Conservation (phyloP, 768 basidiomycete genomes). For the Termitomyces sp. region DNA sequence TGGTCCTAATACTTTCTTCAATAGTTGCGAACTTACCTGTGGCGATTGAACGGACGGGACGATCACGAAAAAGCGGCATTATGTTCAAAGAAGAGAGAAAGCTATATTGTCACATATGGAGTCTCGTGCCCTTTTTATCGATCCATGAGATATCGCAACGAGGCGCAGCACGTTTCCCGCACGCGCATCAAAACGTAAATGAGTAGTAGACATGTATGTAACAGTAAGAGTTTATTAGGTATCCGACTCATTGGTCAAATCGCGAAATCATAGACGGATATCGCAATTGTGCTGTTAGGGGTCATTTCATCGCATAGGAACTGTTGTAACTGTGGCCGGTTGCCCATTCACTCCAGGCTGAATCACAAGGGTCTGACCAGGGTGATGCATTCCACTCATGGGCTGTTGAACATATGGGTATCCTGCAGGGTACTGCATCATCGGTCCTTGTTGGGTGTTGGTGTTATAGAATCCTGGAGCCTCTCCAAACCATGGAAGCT, state of each 20-base stretch:
- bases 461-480: slow-evolving; percentile 61
- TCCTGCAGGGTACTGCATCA: slow-evolving; percentile 27
- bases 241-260: neutral
- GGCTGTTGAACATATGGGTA: slow-evolving; percentile 36
- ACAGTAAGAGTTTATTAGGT: neutral
- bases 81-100: slow-evolving; percentile 5
- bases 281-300: neutral
- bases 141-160: slow-evolving; percentile 11
- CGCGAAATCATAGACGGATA: neutral
- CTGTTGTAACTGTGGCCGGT: slow-evolving; percentile 59
- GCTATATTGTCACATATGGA: neutral
- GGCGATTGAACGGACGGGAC: slow-evolving; percentile 43
- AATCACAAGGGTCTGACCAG: slow-evolving; percentile 66
- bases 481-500: slow-evolving; percentile 79
- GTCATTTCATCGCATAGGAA: slow-evolving; percentile 37
- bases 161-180: slow-evolving; percentile 16
- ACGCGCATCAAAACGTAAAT: slow-evolving; percentile 16
- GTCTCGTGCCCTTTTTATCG: slow-evolving; percentile 12
- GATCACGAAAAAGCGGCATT: slow-evolving; percentile 52
- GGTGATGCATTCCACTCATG: slow-evolving; percentile 34
- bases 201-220: slow-evolving; percentile 3
- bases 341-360: slow-evolving; percentile 64
- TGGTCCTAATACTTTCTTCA: neutral
- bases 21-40: slow-evolving; percentile 30
- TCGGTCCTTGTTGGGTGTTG: slow-evolving; percentile 32